Conservation (phyloP, 2,329 filamentous ascomycete genomes). For the Teratosphaeria pseudoeucalypti region DNA sequence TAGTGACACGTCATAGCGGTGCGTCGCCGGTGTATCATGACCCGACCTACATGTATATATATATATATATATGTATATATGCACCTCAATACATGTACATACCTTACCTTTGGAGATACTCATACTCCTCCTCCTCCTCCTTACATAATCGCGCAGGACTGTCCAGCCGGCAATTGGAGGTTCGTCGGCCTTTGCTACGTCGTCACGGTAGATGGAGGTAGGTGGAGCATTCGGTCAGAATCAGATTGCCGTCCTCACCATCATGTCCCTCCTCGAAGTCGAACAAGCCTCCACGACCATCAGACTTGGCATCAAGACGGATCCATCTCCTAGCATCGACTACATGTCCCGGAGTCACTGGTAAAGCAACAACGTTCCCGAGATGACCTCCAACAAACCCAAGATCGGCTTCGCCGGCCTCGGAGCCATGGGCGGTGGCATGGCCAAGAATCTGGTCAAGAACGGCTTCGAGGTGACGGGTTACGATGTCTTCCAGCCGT, state of each 20-base stretch:
- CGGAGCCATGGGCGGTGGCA: slow-evolving; percentile 73
- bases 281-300: not conserved
- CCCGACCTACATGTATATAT: not conserved
- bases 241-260: not conserved
- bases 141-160: not conserved
- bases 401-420: slow-evolving; percentile 54
- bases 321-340: not conserved
- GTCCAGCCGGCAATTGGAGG: not conserved
- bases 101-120: not conserved
- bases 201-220: not conserved
- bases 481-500: slow-evolving; percentile 60
- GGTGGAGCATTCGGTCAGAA: not conserved
- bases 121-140: not conserved
- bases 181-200: not conserved
- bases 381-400: slow-evolving; percentile 16
- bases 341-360: too few relatives aligned
- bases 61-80: too few relatives aligned
- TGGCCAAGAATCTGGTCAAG: slow-evolving; percentile 64
- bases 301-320: not conserved
- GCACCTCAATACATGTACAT: too few relatives aligned
- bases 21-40: not conserved
- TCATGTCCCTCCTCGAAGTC: not conserved
- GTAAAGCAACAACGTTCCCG: not conserved
- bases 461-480: slow-evolving; percentile 57
- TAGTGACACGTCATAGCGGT: too few relatives aligned